These are phyloP conservation scores for Gremmenia infestans DNA, from an alignment of 2,329 filamentous ascomycete genomes.

Conservation along the genomic window DNA sequence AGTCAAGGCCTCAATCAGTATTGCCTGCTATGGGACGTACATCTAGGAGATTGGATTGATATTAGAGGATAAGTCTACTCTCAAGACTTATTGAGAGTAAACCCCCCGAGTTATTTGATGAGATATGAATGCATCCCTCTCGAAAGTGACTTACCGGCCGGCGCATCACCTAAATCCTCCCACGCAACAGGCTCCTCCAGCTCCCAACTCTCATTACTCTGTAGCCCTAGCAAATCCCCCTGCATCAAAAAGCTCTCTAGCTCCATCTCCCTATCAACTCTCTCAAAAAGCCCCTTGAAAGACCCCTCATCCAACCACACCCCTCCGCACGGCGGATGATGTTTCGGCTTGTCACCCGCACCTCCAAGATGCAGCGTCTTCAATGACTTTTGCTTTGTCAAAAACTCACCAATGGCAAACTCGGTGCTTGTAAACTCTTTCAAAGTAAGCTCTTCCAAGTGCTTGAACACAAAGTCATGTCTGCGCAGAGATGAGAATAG, in stretches of 20 bases:
- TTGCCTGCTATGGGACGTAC: no score
- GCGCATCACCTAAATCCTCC: conserved; percentile 7
- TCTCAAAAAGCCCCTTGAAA: conserved; percentile 40
- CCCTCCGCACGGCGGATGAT: conserved; percentile 39
- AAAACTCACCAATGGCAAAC: conserved; percentile 39
- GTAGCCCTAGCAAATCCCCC: conserved; percentile 32
- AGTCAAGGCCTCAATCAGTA: no score
- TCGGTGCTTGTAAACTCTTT: conserved; percentile 42
- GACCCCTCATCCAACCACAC: conserved; percentile 42
- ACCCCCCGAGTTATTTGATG: no score
- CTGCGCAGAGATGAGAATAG: conserved; percentile 11
- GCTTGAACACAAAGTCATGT: conserved; percentile 33
- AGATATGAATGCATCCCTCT: no score
- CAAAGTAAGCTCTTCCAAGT: conserved; percentile 39
- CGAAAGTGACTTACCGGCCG: not conserved
- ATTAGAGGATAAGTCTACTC: no score
- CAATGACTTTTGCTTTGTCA: conserved; percentile 39
- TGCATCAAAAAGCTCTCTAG: conserved; percentile 42
- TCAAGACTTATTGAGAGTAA: no score
- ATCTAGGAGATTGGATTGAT: no score
- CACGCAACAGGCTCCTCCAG: conserved; percentile 4
- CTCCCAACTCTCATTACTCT: conserved; percentile 18
- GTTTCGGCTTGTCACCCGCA: conserved; percentile 36
- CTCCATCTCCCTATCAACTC: conserved; percentile 35
- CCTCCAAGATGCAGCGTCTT: conserved; percentile 41